Evolutionary conservation across 306 rosid species (phyloP).

Genomic region (Erythrophleum fordii): DNA sequence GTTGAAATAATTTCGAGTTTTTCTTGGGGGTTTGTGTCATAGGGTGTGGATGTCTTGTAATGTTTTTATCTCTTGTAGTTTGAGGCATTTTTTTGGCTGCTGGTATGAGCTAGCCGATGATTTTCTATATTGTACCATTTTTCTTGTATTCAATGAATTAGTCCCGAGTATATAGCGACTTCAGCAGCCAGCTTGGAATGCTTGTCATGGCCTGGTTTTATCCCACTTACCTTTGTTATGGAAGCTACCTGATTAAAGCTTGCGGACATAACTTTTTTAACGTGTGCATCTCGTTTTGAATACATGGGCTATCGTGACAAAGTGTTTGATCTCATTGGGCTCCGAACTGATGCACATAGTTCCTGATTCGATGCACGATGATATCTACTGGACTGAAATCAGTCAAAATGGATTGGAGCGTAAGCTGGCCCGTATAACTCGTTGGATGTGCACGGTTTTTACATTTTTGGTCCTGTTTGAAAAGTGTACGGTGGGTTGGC

Average conservation of each 20-base stretch:
- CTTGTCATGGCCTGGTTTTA: slow-evolving; percentile 30
- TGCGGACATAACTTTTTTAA: slow-evolving; percentile 6
- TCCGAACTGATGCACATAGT: background rate
- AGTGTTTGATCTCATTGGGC: slow-evolving; percentile 8
- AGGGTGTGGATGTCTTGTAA: slow-evolving; percentile 53
- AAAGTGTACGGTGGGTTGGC: too few relatives aligned
- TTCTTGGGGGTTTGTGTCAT: slow-evolving; percentile 49
- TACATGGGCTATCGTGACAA: slow-evolving; percentile 3
- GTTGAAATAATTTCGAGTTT: slow-evolving; percentile 57
- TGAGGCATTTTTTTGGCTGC: slow-evolving; percentile 74
- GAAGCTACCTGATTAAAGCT: background rate
- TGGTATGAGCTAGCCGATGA: slow-evolving; percentile 57
- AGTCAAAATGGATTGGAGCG: too few relatives aligned
- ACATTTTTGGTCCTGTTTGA: too few relatives aligned
- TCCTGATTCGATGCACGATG: background rate
- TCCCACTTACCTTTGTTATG: background rate
- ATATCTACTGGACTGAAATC: too few relatives aligned
- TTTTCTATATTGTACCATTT: slow-evolving; percentile 57
- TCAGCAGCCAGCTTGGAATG: slow-evolving; percentile 30
- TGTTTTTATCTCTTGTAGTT: slow-evolving; percentile 63
- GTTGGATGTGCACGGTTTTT: too few relatives aligned
- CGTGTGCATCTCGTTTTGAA: background rate
- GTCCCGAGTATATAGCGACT: slow-evolving; percentile 42
- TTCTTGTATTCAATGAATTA: slow-evolving; percentile 46
- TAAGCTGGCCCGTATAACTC: too few relatives aligned